Conservation (phyloP, 257 asterid species). For the Ocimum tenuiflorum region DNA sequence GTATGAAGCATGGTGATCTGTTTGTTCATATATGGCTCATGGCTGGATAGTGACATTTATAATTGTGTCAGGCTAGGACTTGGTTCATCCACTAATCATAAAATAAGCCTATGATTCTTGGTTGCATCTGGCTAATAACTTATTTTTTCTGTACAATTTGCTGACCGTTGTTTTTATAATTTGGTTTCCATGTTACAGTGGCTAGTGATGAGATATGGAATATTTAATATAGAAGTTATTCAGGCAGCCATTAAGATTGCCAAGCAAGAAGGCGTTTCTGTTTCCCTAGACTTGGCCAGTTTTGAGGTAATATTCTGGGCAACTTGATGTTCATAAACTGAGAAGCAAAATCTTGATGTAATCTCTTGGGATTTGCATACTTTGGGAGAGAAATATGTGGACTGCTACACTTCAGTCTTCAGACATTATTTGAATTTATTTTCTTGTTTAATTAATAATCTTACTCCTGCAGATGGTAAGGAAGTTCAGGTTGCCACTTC, state of each 20-base stretch:
- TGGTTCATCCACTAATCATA: background rate
- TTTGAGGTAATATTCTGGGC: conserved; percentile 99
- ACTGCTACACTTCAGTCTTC: no score
- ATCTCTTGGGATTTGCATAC: no score
- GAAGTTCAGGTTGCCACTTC: conserved; percentile 64
- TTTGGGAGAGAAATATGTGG: background rate
- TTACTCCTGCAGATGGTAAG: conserved; percentile 70
- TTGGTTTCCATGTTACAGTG: conserved; percentile 50
- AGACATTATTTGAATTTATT: no score
- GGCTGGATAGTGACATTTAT: no score
- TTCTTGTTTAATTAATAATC: no score
- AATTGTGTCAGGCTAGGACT: no score
- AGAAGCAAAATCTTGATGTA: no score
- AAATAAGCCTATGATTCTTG: background rate
- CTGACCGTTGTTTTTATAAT: background rate
- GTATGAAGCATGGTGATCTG: no score
- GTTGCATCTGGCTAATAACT: background rate
- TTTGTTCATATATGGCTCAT: no score
- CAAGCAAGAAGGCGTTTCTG: conserved; percentile 70
- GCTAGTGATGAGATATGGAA: conserved; percentile 86
- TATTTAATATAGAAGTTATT: conserved; percentile 60
- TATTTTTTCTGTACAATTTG: background rate
- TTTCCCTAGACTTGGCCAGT: conserved; percentile 93
- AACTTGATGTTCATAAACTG: no score
- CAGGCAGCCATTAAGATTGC: conserved; percentile 71